These are phyloP conservation scores for Lenzites betulinus DNA, from an alignment of 768 basidiomycete genomes.

Conservation along the genomic window DNA sequence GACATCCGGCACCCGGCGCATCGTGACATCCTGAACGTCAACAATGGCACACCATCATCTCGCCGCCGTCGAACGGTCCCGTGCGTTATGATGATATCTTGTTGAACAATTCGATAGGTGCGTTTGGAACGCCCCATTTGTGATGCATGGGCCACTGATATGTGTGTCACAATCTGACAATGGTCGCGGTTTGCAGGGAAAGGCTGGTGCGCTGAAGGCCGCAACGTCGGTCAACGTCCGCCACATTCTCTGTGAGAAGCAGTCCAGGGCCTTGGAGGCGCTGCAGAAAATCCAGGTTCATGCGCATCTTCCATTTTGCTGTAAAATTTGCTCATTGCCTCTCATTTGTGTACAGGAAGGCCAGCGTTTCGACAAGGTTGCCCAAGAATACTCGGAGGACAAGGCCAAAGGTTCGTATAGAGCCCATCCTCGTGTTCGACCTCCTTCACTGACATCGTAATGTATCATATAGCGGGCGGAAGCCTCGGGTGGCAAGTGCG, in stretches of 20 bases:
- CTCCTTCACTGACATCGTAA: not conserved
- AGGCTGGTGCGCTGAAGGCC: conserved; percentile 62
- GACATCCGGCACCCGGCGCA: too few species aligned
- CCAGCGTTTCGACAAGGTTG: conserved; percentile 83
- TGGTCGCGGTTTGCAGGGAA: conserved; percentile 39
- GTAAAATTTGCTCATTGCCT: too few species aligned
- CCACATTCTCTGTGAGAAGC: conserved; percentile 88
- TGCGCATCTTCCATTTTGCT: not conserved
- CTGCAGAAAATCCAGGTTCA: conserved; percentile 75
- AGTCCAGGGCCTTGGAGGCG: conserved; percentile 77
- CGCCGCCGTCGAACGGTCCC: not conserved
- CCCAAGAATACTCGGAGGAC: conserved; percentile 89
- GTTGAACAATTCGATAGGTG: not conserved
- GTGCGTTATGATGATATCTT: not conserved
- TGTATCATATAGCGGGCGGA: conserved; percentile 60
- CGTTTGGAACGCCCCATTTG: not conserved
- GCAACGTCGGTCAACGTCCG: conserved; percentile 85
- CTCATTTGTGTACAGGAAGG: conserved; percentile 50
- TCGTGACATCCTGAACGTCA: not conserved
- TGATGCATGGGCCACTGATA: not conserved
- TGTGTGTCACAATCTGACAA: not conserved
- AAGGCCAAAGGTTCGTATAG: conserved; percentile 72
- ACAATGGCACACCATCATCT: not conserved
- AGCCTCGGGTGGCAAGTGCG: conserved; percentile 86
- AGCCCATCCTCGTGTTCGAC: not conserved